Percentiles rank a stretch among this genome's conserved stretches.
These are phyloP conservation scores for Arbutus unedo DNA, from an alignment of 148 eudicot genomes.

Conservation along the genomic window DNA sequence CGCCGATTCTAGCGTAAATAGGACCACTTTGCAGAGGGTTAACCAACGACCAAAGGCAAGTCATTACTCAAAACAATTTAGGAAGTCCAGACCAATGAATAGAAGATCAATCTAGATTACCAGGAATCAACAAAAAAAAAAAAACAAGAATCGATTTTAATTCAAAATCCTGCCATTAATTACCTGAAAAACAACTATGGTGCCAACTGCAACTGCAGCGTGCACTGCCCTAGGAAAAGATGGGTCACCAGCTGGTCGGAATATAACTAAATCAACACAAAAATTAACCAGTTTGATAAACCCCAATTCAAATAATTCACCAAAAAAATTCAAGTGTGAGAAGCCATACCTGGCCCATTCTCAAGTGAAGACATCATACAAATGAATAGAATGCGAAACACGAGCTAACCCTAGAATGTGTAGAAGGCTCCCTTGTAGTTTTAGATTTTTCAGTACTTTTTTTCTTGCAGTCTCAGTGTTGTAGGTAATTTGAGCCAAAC, in stretches of 20 bases:
- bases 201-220: conserved; percentile 87
- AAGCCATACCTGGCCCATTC: conserved; percentile 75
- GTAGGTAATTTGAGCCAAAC: too few relatives aligned
- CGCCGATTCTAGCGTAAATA: background rate
- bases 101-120: background rate
- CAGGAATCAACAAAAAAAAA: background rate
- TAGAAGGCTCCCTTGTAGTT: too few relatives aligned
- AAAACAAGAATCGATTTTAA: background rate
- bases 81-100: background rate
- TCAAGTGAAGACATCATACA: conserved; percentile 62
- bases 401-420: conserved; percentile 70
- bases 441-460: too few relatives aligned
- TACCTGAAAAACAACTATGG: conserved; percentile 99
- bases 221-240: conserved; percentile 98
- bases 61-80: background rate
- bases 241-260: conserved; percentile 88
- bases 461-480: too few relatives aligned
- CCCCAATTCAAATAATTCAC: background rate
- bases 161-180: conserved; percentile 13
- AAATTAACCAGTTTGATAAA: background rate
- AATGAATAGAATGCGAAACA: conserved; percentile 76
- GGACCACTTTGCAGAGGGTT: background rate
- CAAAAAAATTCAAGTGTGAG: background rate
- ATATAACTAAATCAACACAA: conserved; percentile 28
- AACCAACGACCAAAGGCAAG: background rate